Base-by-base conservation (phyloP, 75 land plant genomes). In the Gnetum montanum region DNA sequence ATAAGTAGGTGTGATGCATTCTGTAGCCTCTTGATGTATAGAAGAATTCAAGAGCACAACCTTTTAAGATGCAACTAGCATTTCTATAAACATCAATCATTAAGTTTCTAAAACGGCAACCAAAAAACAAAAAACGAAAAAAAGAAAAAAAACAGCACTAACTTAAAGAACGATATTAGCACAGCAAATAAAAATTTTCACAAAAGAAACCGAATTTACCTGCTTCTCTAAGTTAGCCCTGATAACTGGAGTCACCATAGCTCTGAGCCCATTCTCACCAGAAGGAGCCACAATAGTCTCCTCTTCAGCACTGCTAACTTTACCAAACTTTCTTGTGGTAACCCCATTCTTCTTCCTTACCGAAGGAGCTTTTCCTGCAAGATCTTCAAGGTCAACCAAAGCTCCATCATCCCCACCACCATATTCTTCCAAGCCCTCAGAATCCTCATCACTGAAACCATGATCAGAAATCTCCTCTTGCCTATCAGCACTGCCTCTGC, bases 231-330 rank as follows among this genome's bases (percentile, higher is more conserved):
- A 71, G 58, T 54, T 93, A 2, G 90, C 70, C 34, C 98, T 57
- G 33, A 93, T 73, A 12, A 85, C 73, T 6, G 98, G 96, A n/a
- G 98, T 93, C 24, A 93, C 98, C 98, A 93, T 90, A 43, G 80
- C 96, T 53, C 57, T 80, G 33, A 59, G 62, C 8, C 85, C 85
- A 73, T 85, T 58, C 13, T 41, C 66, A 3, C 26, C 41, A 4
- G 15, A 11, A 53, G 24, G 20, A 53, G 20, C 5, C 15, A 12
- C 15, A 12, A 31, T 20, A 25, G 19, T 36, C 18, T 53, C 37
- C 18, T 33, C 22, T 18, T 20, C 19, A 53, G 19, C 37, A 24
- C 29, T 53, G 11, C 33, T 52, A 31, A 53, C 55, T 36, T 53
- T 53, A 20, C 55, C 55, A 33, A 53, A 53, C 22, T 53, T 46